Percentiles rank a stretch among this genome's conserved stretches.
Evolutionary conservation across 2,329 filamentous ascomycete species (phyloP).

Genomic region (Penicillium glabrum): DNA sequence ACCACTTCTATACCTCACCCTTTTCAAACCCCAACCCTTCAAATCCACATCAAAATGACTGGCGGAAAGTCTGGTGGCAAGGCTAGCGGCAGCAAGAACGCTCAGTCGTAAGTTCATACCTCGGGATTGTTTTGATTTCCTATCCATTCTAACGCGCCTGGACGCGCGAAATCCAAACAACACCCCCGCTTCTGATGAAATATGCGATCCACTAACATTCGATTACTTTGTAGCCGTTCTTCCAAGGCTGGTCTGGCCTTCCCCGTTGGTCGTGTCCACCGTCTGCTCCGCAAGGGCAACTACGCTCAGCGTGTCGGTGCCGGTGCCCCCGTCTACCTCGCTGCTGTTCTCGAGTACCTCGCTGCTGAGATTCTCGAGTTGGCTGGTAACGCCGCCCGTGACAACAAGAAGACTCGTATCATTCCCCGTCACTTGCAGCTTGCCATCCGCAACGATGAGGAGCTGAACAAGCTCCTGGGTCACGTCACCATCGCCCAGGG

Average conservation of each 20-base stretch:
- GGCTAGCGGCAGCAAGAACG: slow-evolving; percentile 98
- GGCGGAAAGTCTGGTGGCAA: slow-evolving; percentile 99
- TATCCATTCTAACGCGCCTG: slow-evolving; percentile 9
- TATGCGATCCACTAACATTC: background rate
- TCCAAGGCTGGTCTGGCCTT: slow-evolving; percentile 99
- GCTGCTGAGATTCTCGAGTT: slow-evolving; percentile 98
- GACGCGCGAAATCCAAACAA: background rate
- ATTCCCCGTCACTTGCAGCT: slow-evolving; percentile 98
- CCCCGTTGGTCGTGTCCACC: slow-evolving; percentile 98
- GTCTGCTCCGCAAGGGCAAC: slow-evolving; percentile 98
- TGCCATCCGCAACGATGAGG: slow-evolving; percentile 98
- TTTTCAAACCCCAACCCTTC: slow-evolving; percentile 29
- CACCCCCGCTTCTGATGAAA: slow-evolving; percentile 30
- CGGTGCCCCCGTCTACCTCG: slow-evolving; percentile 93
- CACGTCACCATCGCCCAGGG: slow-evolving; percentile 97
- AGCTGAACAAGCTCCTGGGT: slow-evolving; percentile 97
- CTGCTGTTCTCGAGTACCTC: slow-evolving; percentile 96
- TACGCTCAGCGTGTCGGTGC: slow-evolving; percentile 99
- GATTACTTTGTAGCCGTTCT: slow-evolving; percentile 67
- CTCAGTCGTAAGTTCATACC: slow-evolving; percentile 83
- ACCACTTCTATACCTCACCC: slow-evolving; percentile 4
- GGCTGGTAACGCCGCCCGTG: slow-evolving; percentile 96
- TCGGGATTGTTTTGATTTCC: slow-evolving; percentile 6
- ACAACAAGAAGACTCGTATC: slow-evolving; percentile 99
- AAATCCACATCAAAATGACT: slow-evolving; percentile 80